These are phyloP conservation scores for Pseudocercospora musae DNA, from an alignment of 2,329 filamentous ascomycete species.

Conservation along the genomic window DNA sequence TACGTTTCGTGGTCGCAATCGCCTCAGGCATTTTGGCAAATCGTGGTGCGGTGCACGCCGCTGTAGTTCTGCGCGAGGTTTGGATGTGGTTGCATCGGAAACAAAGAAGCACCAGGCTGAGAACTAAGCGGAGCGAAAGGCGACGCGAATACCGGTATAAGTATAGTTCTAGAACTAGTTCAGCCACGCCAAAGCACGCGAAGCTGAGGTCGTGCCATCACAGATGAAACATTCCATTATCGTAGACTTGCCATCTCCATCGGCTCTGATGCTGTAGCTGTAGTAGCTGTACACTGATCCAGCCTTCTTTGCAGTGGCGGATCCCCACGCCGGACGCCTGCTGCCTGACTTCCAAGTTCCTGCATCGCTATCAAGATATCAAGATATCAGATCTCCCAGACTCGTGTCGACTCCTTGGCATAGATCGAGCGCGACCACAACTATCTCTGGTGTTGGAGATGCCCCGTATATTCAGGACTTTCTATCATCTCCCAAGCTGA, in stretches of 20 bases:
- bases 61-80: no score
- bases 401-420: neutral
- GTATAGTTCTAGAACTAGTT: no score
- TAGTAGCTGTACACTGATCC: no score
- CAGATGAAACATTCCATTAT: neutral
- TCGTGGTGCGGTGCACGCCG: neutral
- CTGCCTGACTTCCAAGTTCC: no score
- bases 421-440: no score
- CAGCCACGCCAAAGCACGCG: neutral
- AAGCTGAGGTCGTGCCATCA: neutral
- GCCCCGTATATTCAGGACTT: no score
- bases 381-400: neutral
- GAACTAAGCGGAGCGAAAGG: neutral
- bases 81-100: neutral
- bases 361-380: neutral
- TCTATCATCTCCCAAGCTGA: neutral
- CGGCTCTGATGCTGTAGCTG: no score
- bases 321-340: neutral
- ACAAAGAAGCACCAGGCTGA: neutral
- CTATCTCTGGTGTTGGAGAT: no score
- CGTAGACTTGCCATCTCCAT: no score
- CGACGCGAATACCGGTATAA: neutral
- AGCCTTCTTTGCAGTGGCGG: neutral
- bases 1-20: constrained; percentile 78
- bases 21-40: constrained; percentile 38